Evolutionary conservation across 2,329 filamentous ascomycete species (phyloP).

Genomic region (Curvularia sp.): DNA sequence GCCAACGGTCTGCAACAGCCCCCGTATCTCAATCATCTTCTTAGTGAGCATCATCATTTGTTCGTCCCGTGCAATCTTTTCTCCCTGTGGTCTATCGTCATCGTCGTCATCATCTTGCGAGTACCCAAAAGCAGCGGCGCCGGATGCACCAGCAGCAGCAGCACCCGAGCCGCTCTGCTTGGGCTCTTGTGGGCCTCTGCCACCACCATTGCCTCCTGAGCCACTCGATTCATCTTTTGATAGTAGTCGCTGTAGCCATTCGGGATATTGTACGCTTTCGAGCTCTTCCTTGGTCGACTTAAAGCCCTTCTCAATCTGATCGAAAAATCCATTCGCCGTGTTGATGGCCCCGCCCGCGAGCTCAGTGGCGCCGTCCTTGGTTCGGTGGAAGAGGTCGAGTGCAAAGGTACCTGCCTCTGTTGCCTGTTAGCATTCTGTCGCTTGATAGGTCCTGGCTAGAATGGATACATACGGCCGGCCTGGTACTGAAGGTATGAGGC

Average conservation of each 20-base stretch:
- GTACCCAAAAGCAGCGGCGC: constrained; percentile 80
- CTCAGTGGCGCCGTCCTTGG: constrained; percentile 72
- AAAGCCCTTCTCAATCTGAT: constrained; percentile 82
- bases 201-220: constrained; percentile 49
- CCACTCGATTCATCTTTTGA: constrained; percentile 49
- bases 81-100: constrained; percentile 67
- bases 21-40: constrained; percentile 99
- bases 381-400: constrained; percentile 75
- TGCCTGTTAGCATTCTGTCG: constrained; percentile 50
- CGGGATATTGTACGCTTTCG: constrained; percentile 71
- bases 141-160: constrained; percentile 71
- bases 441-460: constrained; percentile 1
- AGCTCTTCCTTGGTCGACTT: constrained; percentile 80
- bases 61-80: constrained; percentile 81
- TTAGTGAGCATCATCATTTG: constrained; percentile 99
- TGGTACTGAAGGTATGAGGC: constrained; percentile 96
- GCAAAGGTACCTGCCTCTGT: constrained; percentile 78
- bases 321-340: constrained; percentile 74
- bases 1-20: constrained; percentile 86
- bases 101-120: constrained; percentile 72
- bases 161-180: constrained; percentile 63
- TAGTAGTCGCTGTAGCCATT: constrained; percentile 81
- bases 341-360: constrained; percentile 75
- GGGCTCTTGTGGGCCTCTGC: constrained; percentile 54
- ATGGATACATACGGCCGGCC: constrained; percentile 72